Evolutionary conservation across 805 yeast genomes (phyloP).

Genomic region (Hanseniaspora clermontiae): DNA sequence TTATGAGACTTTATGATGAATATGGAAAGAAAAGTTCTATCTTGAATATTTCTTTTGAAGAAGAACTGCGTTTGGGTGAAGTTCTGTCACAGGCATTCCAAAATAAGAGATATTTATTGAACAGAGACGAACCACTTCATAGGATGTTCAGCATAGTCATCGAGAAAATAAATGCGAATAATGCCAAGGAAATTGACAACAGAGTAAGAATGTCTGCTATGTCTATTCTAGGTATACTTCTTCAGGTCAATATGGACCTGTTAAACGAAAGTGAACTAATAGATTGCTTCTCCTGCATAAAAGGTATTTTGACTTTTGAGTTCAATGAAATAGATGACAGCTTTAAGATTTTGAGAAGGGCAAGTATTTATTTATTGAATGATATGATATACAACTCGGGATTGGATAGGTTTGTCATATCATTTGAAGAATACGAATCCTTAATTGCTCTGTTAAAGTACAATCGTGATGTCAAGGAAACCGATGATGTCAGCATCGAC

Average conservation of each 20-base stretch:
- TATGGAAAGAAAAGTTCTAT: constrained; percentile 19
- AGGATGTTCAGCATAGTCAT: constrained; percentile 36
- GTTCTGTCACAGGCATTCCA: constrained; percentile 52
- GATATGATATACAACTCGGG: constrained; percentile 44
- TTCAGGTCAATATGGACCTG: constrained; percentile 47
- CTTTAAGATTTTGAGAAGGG: constrained; percentile 45
- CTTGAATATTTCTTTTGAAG: constrained; percentile 37
- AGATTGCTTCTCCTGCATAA: constrained; percentile 59
- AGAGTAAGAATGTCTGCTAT: constrained; percentile 73
- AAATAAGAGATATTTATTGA: constrained; percentile 22
- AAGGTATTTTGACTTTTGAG: constrained; percentile 63
- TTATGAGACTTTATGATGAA: constrained; percentile 32
- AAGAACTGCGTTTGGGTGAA: constrained; percentile 70
- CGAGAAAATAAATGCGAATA: constrained; percentile 25
- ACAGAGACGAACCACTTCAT: constrained; percentile 35
- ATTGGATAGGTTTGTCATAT: constrained; percentile 36
- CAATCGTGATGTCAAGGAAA: constrained; percentile 33
- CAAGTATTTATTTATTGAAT: constrained; percentile 57
- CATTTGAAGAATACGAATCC: constrained; percentile 29
- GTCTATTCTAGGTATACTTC: constrained; percentile 66
- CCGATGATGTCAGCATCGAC: constrained; percentile 47
- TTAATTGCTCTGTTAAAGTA: constrained; percentile 35
- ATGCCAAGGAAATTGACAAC: constrained; percentile 34
- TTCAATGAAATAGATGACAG: constrained; percentile 32
- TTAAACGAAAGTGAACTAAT: constrained; percentile 33